Conservation (phyloP, 1,284 basidiomycete genomes). For the Malassezia furfur region DNA sequence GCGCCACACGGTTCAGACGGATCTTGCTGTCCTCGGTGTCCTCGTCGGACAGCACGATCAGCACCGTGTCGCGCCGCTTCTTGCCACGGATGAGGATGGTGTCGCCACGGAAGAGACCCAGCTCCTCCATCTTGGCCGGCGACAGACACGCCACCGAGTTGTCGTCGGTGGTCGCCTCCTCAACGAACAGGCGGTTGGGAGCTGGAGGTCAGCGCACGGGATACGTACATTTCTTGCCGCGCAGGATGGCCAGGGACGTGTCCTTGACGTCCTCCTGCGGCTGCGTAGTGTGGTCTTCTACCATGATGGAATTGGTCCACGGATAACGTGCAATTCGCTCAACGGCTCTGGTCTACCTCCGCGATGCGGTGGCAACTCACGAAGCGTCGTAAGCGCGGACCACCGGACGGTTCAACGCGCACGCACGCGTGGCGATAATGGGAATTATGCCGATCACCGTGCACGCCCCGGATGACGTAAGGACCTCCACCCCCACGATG, state of each 20-base stretch:
- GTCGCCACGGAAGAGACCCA: conserved; percentile 88
- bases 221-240: conserved; percentile 38
- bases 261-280: conserved; percentile 35
- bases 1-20: conserved; percentile 94
- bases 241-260: conserved; percentile 43
- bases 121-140: conserved; percentile 89
- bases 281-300: conserved; percentile 6
- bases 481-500: conserved; percentile 5
- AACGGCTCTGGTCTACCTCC: not conserved
- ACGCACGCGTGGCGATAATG: conserved; percentile 11
- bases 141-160: conserved; percentile 77
- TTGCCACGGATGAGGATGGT: conserved; percentile 60
- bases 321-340: not conserved
- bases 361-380: conserved; percentile 14
- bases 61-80: conserved; percentile 79
- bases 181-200: conserved; percentile 45
- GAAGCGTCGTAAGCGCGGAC: not conserved
- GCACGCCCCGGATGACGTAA: conserved; percentile 1
- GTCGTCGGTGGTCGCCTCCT: conserved; percentile 48
- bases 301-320: conserved; percentile 3
- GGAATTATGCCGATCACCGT: conserved; percentile 11
- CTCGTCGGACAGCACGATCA: conserved; percentile 89
- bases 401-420: not conserved
- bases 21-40: conserved; percentile 96
- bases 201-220: conserved; percentile 11